A percentile compares a stretch with the other conserved stretches of the same genome.
phyloP scores from a whole-genome alignment of 495 filamentous ascomycete species.

The Niebla homalea region DNA sequence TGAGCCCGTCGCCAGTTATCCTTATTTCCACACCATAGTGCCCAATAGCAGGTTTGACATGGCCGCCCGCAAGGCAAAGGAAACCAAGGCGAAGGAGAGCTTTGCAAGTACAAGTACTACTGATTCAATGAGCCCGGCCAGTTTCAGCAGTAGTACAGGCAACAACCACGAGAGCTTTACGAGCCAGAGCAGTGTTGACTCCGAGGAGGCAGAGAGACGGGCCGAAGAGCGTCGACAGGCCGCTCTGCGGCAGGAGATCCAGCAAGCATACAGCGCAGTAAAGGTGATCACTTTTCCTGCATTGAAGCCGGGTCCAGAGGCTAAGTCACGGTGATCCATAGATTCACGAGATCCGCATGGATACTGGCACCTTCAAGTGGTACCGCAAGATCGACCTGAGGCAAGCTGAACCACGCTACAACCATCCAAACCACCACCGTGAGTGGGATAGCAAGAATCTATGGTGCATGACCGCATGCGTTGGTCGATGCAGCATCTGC shows the following conservation, averaged over 20 bases:
- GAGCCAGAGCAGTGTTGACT: neutral
- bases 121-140: too few relatives aligned
- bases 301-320: too few relatives aligned
- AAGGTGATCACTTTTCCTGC: too few relatives aligned
- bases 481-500: neutral
- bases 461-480: neutral
- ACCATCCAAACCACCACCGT: slow-evolving; percentile 15
- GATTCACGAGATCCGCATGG: neutral
- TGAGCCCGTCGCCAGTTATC: too few relatives aligned
- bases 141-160: neutral
- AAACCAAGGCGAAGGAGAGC: too few relatives aligned
- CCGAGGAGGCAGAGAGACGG: neutral
- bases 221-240: too few relatives aligned
- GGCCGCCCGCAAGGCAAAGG: too few relatives aligned
- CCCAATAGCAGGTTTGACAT: too few relatives aligned
- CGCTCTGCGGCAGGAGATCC: too few relatives aligned
- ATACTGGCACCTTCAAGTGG: slow-evolving; percentile 1
- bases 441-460: slow-evolving; percentile 11
- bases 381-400: neutral
- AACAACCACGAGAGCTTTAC: neutral
- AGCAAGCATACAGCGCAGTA: too few relatives aligned
- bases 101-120: too few relatives aligned
- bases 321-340: neutral
- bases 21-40: too few relatives aligned
- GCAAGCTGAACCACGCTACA: neutral